These are phyloP conservation scores for Camellia japonica DNA, from an alignment of 148 eudicot species.

Conservation along the genomic window DNA sequence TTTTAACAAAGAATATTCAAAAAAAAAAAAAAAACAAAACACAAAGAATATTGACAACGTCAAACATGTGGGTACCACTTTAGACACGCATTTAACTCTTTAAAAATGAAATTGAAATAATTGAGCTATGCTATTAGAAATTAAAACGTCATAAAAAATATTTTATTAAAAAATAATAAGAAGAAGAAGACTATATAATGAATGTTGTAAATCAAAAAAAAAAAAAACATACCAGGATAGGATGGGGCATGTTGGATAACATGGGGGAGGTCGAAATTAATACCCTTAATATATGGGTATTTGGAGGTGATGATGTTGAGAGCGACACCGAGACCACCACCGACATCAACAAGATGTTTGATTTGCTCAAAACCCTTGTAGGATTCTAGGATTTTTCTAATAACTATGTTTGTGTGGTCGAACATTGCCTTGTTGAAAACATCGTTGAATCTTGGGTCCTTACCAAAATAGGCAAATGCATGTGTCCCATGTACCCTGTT, in stretches of 20 bases:
- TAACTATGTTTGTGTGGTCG: conserved; percentile 24
- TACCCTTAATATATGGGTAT: conserved; percentile 36
- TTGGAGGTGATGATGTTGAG: conserved; percentile 28
- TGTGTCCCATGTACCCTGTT: conserved; percentile 39
- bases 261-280: conserved; percentile 44
- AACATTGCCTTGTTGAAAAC: conserved; percentile 48
- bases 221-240: conserved; percentile 24
- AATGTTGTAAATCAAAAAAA: not conserved
- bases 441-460: conserved; percentile 37
- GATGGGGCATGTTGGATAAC: conserved; percentile 32
- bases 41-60: no score
- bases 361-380: conserved; percentile 44
- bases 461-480: conserved; percentile 36
- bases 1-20: no score
- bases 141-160: no score
- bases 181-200: not conserved
- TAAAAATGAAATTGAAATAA: no score
- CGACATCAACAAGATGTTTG: conserved; percentile 41
- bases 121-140: no score
- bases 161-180: not conserved
- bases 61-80: no score
- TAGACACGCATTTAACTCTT: no score
- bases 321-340: conserved; percentile 44
- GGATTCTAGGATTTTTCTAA: conserved; percentile 26
- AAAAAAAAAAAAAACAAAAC: no score